phyloP scores from a whole-genome alignment of 2,329 filamentous ascomycete genomes.

The Pseudogymnoascus sp. region DNA sequence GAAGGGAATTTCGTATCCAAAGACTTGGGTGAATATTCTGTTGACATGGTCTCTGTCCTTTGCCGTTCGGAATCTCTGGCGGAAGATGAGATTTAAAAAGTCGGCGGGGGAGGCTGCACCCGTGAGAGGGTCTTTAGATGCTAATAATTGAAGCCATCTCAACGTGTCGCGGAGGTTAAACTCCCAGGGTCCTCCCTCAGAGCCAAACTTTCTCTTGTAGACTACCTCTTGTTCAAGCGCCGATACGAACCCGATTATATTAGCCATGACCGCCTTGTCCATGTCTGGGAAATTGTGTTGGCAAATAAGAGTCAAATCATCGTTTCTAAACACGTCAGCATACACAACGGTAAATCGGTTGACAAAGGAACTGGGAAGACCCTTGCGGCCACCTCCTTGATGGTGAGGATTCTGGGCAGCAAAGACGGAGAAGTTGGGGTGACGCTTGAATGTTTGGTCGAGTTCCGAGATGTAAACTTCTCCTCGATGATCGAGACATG shows the following conservation, averaged over 20 bases:
- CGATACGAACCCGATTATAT: constrained; percentile 72
- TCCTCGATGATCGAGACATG: constrained; percentile 90
- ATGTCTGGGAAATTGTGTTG: constrained; percentile 64
- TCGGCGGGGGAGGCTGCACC: constrained; percentile 53
- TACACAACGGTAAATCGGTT: constrained; percentile 98
- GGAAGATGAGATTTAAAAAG: constrained; percentile 73
- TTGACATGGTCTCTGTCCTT: constrained; percentile 59
- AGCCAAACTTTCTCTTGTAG: constrained; percentile 47
- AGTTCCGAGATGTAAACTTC: constrained; percentile 93
- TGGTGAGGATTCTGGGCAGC: constrained; percentile 97
- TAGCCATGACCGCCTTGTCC: constrained; percentile 47
- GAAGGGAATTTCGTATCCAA: constrained; percentile 35
- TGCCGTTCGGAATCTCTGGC: constrained; percentile 73
- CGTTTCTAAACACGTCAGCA: constrained; percentile 74
- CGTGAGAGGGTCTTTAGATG: constrained; percentile 51
- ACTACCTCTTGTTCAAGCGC: constrained; percentile 65
- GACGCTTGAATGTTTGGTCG: constrained; percentile 84
- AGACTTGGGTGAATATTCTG: constrained; percentile 56
- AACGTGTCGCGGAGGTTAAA: constrained; percentile 88
- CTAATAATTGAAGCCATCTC: constrained; percentile 71
- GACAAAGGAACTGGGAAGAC: constrained; percentile 88
- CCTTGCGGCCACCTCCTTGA: constrained; percentile 91
- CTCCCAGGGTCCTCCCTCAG: constrained; percentile 77
- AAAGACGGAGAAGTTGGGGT: constrained; percentile 86
- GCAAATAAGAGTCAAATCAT: constrained; percentile 78